These are phyloP conservation scores for Erodium maritimum DNA, from an alignment of 345 rosid genomes.

Conservation along the genomic window DNA sequence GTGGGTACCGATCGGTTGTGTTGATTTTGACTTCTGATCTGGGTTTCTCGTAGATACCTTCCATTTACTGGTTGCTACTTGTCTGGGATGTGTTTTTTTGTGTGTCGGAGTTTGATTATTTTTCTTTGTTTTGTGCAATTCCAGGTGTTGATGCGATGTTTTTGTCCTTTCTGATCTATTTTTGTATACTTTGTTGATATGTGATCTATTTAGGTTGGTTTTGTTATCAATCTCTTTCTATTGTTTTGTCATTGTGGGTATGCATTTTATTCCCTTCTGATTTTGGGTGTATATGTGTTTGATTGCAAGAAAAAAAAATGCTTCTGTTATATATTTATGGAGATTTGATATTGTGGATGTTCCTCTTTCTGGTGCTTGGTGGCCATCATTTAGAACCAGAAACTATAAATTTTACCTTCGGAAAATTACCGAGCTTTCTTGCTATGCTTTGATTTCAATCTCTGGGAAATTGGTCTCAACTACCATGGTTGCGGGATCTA, in stretches of 20 bases:
- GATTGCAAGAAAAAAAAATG: neutral
- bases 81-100: constrained; percentile 1
- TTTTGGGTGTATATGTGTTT: neutral
- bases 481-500: too few species aligned
- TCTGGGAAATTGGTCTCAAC: neutral
- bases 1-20: neutral
- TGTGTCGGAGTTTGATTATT: neutral
- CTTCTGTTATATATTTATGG: neutral
- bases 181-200: neutral
- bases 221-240: neutral
- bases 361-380: neutral
- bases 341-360: neutral
- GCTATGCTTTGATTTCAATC: too few species aligned
- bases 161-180: neutral
- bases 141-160: constrained; percentile 5
- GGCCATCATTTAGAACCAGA: neutral
- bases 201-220: neutral
- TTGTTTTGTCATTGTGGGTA: neutral
- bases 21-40: constrained; percentile 8
- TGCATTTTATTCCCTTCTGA: neutral
- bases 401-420: neutral
- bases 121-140: neutral
- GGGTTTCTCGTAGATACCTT: constrained; percentile 4
- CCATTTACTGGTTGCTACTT: neutral
- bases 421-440: neutral